Evolutionary conservation across 176 grass and related monocot genomes (phyloP), one percentile per base, ranked within the genome.

Genomic region (Oryza meridionalis): DNA sequence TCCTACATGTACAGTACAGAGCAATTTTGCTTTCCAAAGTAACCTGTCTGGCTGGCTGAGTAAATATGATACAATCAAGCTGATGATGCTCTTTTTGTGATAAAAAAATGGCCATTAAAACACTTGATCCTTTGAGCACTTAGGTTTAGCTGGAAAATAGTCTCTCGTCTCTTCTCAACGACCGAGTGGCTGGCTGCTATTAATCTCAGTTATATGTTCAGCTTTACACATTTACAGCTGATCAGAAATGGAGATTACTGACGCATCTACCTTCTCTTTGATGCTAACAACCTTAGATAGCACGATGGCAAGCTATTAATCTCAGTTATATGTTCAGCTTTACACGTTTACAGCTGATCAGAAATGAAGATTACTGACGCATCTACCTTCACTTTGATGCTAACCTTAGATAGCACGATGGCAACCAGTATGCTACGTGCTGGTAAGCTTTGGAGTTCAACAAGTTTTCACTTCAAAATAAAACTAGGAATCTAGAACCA

Each of bases 11-110:
- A 10, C 25, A 84, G 62, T 79, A 7, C 11, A 80, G 80, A 66
- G 14, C 44, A 71, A 65, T 90, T 80, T 84, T 66, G 40, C 43
- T 65, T 88, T 19, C 21, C 59, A 58, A 65, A 49, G 44, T 71
- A 27, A 65, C 55, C n/a, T 11, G 11, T 17, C 17, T 35, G 47
- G 26, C 29, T 55, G 29, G 75, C 51, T 65, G 17, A 76, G 89
- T 90, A 84, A 70, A 87, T 87, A 80, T 55, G 76, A 31, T 70
- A 70, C 17, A 12, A 75, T 70, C 6, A 19, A 53, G 24, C 42
- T 81, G 29, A 67, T 78, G 78, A 67, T 78, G 78, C 22, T 65
- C 19, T 19, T 65, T 81, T 8, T 70, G 10, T 17, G 24, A 33
- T 38, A 75, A 43, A 61, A 38, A 33, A 12, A 58, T 21, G 38